Conservation (phyloP, 1,284 basidiomycete species). For the Moesziomyces globuligerus region DNA sequence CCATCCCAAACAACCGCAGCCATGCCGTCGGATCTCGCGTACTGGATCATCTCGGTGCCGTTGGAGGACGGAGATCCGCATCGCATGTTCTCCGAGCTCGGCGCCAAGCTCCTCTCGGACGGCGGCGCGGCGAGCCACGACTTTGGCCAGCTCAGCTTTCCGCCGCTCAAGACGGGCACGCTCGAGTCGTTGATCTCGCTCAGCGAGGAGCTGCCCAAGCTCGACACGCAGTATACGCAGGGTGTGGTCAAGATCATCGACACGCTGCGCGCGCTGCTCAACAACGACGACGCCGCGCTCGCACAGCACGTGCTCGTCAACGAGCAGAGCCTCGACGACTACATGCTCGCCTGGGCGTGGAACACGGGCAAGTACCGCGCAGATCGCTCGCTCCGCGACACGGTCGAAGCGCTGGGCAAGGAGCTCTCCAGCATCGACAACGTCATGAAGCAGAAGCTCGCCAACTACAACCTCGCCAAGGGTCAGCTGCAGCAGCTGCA, state of each 20-base stretch:
- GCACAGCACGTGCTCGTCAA: constrained; percentile 85
- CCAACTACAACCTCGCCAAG: constrained; percentile 92
- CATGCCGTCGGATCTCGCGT: constrained; percentile 71
- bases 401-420: constrained; percentile 83
- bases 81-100: constrained; percentile 70
- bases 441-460: constrained; percentile 77
- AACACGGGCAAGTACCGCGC: constrained; percentile 86
- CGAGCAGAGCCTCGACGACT: constrained; percentile 82
- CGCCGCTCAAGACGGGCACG: constrained; percentile 79
- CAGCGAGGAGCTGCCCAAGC: constrained; percentile 91
- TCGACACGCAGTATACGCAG: constrained; percentile 86
- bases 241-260: constrained; percentile 93
- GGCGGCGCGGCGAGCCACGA: constrained; percentile 51
- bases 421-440: constrained; percentile 68
- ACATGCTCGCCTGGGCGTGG: constrained; percentile 78
- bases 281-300: constrained; percentile 85
- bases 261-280: constrained; percentile 87
- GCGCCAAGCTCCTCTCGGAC: constrained; percentile 66
- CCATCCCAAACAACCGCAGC: not conserved
- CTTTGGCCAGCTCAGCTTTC: constrained; percentile 58
- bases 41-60: constrained; percentile 72
- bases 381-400: constrained; percentile 80
- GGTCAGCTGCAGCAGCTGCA: constrained; percentile 92
- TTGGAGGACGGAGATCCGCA: constrained; percentile 70
- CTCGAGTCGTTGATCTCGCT: constrained; percentile 88